Conservation (phyloP, 2,329 filamentous ascomycete genomes). For the Sporothrix phasma region DNA sequence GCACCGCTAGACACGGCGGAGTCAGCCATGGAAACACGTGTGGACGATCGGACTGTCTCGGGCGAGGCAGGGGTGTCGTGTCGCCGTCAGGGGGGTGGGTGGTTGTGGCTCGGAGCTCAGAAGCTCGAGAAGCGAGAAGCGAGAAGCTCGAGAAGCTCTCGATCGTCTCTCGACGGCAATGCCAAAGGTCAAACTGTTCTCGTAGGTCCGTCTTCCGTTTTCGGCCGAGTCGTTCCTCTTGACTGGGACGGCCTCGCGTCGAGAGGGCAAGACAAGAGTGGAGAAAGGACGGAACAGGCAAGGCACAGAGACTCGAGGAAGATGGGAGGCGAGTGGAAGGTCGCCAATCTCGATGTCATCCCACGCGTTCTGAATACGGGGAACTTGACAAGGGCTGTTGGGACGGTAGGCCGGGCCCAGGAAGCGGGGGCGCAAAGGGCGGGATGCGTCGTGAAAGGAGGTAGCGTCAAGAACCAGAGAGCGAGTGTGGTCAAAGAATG, state of each 20-base stretch:
- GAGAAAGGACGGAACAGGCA: background rate
- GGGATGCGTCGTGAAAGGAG: background rate
- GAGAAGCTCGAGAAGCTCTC: background rate
- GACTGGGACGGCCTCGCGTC: background rate
- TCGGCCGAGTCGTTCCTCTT: background rate
- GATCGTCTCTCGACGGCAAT: too few relatives aligned
- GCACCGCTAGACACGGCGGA: background rate
- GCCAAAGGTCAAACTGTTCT: background rate
- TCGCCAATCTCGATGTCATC: background rate
- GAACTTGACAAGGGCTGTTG: background rate
- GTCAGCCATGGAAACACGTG: slow-evolving; percentile 11
- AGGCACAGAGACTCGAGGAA: background rate
- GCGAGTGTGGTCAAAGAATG: background rate
- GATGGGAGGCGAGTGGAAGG: background rate
- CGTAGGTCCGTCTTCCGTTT: background rate
- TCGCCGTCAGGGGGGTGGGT: background rate
- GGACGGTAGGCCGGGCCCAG: background rate
- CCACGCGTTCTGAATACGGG: background rate
- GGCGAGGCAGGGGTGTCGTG: background rate
- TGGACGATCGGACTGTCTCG: background rate
- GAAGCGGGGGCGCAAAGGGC: background rate
- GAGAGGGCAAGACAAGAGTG: background rate
- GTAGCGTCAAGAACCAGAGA: background rate
- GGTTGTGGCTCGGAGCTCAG: background rate
- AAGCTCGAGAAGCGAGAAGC: too few relatives aligned